These are phyloP conservation scores for Diaporthe citrichinensis DNA, from an alignment of 2,329 filamentous ascomycete species.

Conservation along the genomic window DNA sequence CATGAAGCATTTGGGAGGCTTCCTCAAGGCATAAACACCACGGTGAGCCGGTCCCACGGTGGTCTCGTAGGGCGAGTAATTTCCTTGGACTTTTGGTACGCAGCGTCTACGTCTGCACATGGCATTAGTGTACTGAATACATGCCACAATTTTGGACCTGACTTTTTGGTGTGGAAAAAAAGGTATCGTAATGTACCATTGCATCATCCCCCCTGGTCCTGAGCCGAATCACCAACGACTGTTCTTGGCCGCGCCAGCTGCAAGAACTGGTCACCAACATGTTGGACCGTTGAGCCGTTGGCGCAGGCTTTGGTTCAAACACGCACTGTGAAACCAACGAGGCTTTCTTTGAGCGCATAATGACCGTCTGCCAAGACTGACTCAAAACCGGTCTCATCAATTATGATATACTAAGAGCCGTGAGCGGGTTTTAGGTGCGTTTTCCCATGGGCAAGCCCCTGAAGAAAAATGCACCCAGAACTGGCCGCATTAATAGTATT, in stretches of 20 bases:
- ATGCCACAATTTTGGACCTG: background rate
- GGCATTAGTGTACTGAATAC: background rate
- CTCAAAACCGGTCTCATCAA: background rate
- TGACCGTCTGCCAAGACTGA: background rate
- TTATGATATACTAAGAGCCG: no score
- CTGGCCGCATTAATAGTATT: no score
- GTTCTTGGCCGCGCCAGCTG: background rate
- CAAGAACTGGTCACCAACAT: background rate
- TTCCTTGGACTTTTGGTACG: background rate
- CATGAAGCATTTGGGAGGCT: slow-evolving; percentile 45
- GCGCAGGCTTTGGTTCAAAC: no score
- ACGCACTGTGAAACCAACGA: background rate
- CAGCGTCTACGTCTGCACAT: no score
- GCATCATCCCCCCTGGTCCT: background rate
- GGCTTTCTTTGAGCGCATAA: background rate
- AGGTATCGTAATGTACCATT: background rate
- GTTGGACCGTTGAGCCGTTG: no score
- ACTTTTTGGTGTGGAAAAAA: no score
- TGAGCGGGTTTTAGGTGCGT: no score
- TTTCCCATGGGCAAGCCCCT: no score
- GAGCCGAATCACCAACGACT: background rate
- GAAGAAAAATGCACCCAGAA: no score
- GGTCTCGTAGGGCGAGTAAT: background rate
- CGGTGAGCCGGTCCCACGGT: no score
- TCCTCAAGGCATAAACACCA: slow-evolving; percentile 33